Conservation (phyloP, 2,329 filamentous ascomycete species). For the Coniochaeta prunicola region DNA sequence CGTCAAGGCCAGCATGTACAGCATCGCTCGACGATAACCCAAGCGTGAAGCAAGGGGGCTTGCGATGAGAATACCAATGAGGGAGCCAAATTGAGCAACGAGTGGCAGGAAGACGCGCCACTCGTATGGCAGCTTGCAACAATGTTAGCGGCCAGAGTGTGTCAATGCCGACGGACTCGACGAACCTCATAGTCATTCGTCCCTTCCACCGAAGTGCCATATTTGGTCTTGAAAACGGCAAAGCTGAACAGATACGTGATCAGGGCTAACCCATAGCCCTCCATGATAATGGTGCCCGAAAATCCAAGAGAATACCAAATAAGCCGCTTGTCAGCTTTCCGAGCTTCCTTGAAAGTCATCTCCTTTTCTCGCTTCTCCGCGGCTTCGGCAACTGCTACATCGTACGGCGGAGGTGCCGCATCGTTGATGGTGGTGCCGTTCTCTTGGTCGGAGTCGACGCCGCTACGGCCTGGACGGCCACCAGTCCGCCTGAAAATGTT, state of each 20-base stretch:
- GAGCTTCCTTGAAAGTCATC: constrained; percentile 12
- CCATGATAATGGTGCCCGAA: constrained; percentile 16
- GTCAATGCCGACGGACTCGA: constrained; percentile 25
- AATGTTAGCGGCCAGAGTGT: background rate
- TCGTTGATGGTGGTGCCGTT: background rate
- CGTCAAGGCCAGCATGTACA: constrained; percentile 8
- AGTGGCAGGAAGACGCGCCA: constrained; percentile 11
- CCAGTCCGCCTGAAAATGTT: background rate
- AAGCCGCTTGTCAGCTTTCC: constrained; percentile 10
- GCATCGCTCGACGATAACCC: constrained; percentile 10
- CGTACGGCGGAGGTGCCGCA: constrained; percentile 5
- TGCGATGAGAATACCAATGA: constrained; percentile 11
- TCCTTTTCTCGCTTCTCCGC: constrained; percentile 9
- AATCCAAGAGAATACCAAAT: constrained; percentile 14
- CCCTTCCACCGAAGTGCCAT: constrained; percentile 2
- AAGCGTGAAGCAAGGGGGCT: constrained; percentile 5
- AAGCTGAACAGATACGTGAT: constrained; percentile 13
- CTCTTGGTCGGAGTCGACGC: background rate
- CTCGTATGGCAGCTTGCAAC: constrained; percentile 6
- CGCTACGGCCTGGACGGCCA: background rate
- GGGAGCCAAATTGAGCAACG: constrained; percentile 11
- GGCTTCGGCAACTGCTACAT: constrained; percentile 7
- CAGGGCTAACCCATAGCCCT: constrained; percentile 13
- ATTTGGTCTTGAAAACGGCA: constrained; percentile 9
- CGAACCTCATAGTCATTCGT: background rate